Evolutionary conservation across 2,329 filamentous ascomycete genomes (phyloP), one percentile per base, ranked within the genome.

Genomic region (Beauveria asiatica): DNA sequence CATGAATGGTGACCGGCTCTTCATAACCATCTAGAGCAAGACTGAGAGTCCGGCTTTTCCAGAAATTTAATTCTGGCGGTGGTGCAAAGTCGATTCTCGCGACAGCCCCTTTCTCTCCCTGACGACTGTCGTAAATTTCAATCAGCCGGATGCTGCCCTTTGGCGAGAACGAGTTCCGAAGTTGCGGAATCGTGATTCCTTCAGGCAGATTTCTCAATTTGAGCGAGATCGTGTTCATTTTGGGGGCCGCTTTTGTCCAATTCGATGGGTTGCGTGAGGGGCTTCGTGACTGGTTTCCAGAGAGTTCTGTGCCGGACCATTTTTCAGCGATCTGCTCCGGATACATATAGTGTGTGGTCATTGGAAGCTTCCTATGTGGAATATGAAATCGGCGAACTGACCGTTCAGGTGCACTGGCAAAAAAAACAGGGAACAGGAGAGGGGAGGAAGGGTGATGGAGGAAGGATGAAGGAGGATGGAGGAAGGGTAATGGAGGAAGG

Each of bases 71-170:
- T 9, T 66, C 50, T 0, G 84, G 83, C 0, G 83, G 80, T 0
- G 85, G 84, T 68, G 78, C 80, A 63, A 89, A 88, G 2, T 74
- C 75, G 39, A 89, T 70, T 67, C 27, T 72, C 61, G 30, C 60
- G 3, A 9, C 23, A 8, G n/a, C 80, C 73, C 33, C 72, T 63
- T 6, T 65, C 62, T 53, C 74, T 67, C 51, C 55, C 7, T 33
- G 30, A 10, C 49, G n/a, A 7, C n/a, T 23, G 2, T 82, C 78
- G 53, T 75, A 79, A 1, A 88, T 73, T 16, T 87, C 82, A 41
- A 89, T 81, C 41, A 73, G 79, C 3, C 70, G 71, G 13, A 90
- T 76, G 6, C 72, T 73, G 1, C 86, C 85, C 61, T 83, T 74
- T 0, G 65, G 62, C 1, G 72, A 69, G 62, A 90, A 82, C 19